Conservation (phyloP, 768 basidiomycete species). For the Rhodotorula kratochvilovae region DNA sequence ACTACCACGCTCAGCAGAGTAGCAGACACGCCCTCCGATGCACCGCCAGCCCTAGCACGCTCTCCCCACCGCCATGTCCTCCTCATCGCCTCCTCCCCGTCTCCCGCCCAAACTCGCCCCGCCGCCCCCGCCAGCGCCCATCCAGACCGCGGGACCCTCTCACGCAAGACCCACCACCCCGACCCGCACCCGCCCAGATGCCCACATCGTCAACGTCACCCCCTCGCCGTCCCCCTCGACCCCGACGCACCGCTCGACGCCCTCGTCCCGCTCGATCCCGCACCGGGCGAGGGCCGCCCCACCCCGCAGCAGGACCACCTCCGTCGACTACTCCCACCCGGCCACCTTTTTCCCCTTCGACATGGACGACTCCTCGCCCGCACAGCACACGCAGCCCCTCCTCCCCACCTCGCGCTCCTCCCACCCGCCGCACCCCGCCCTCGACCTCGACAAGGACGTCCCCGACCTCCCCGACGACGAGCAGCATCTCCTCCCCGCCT, state of each 20-base stretch:
- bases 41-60: neutral
- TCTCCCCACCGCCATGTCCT: neutral
- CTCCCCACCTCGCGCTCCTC: neutral
- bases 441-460: conserved; percentile 1
- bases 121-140: neutral
- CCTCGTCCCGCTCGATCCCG: neutral
- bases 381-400: too few relatives aligned
- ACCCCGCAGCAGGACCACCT: neutral
- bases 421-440: neutral
- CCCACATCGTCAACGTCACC: neutral
- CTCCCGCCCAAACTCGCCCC: neutral
- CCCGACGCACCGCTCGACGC: neutral
- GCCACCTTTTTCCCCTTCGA: neutral
- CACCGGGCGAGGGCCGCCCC: neutral
- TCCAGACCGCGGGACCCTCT: too few relatives aligned
- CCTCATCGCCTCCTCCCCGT: neutral
- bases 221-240: neutral
- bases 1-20: too few relatives aligned
- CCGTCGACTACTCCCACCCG: neutral
- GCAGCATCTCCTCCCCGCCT: neutral
- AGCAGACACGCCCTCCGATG: too few relatives aligned
- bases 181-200: neutral
- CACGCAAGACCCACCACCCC: neutral
- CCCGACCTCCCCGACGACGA: neutral
- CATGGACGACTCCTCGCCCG: neutral